These are phyloP conservation scores for Phytophthora idaei DNA, from an alignment of 352 stramenopile genomes.

Conservation along the genomic window DNA sequence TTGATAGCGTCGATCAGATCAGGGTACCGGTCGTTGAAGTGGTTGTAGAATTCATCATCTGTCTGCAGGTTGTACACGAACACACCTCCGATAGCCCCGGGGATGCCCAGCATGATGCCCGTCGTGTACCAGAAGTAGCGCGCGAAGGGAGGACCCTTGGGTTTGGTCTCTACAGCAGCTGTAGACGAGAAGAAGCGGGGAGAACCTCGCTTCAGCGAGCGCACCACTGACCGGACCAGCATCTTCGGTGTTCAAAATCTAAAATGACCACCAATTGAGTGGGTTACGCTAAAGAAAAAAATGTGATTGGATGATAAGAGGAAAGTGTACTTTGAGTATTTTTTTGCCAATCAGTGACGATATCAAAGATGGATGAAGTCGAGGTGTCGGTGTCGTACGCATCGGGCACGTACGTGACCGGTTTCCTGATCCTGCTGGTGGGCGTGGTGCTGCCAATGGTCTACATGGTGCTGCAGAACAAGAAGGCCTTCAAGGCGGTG, in stretches of 20 bases:
- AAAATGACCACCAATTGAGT: conserved; percentile 3
- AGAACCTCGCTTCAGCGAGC: conserved; percentile 20
- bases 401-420: conserved; percentile 71
- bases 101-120: conserved; percentile 81
- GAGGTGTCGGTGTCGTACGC: conserved; percentile 66
- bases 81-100: conserved; percentile 53
- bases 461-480: conserved; percentile 90
- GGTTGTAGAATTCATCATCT: conserved; percentile 84
- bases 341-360: conserved; percentile 15
- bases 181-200: conserved; percentile 19
- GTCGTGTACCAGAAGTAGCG: conserved; percentile 81
- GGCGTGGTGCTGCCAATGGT: conserved; percentile 79
- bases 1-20: conserved; percentile 75
- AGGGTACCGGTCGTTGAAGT: conserved; percentile 86
- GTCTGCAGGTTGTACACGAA: conserved; percentile 88
- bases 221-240: conserved; percentile 22
- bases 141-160: conserved; percentile 57
- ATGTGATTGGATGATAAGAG: conserved; percentile 1
- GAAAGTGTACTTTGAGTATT: background rate
- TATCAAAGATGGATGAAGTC: conserved; percentile 15
- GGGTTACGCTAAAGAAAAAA: background rate
- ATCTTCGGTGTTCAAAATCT: conserved; percentile 5
- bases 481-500: conserved; percentile 87
- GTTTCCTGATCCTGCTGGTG: conserved; percentile 67
- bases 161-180: background rate